Conservation (phyloP, 805 yeast species). For the Candida maesae region DNA sequence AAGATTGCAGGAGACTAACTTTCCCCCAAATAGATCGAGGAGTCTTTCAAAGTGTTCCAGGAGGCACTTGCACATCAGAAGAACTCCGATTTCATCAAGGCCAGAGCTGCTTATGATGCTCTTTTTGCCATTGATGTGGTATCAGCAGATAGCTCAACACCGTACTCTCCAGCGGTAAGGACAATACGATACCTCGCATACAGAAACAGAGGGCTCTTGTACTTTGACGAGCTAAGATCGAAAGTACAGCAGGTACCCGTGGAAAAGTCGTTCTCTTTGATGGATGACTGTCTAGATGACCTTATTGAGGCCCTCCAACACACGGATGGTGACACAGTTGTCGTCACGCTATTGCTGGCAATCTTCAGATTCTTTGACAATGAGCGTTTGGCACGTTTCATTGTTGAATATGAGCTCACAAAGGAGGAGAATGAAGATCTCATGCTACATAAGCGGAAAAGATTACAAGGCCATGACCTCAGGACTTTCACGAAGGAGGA, state of each 20-base stretch:
- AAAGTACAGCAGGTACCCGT: constrained; percentile 11
- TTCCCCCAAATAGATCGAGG: constrained; percentile 47
- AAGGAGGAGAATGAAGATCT: constrained; percentile 42
- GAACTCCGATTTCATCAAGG: constrained; percentile 39
- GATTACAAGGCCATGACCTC: constrained; percentile 14
- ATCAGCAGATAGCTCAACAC: constrained; percentile 37
- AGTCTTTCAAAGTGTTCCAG: constrained; percentile 74
- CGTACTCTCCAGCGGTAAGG: constrained; percentile 62
- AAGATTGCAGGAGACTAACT: too few species aligned
- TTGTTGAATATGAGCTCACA: constrained; percentile 56
- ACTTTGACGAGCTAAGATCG: constrained; percentile 37
- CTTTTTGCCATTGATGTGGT: constrained; percentile 70
- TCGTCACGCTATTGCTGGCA: constrained; percentile 47
- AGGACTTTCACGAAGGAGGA: constrained; percentile 14
- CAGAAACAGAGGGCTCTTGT: constrained; percentile 77
- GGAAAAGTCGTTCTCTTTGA: constrained; percentile 9
- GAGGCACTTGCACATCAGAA: constrained; percentile 64
- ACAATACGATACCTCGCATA: constrained; percentile 71
- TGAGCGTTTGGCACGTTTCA: constrained; percentile 46
- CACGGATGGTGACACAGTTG: constrained; percentile 60
- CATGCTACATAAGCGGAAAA: constrained; percentile 20
- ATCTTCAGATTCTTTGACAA: constrained; percentile 48
- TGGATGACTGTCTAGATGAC: constrained; percentile 48
- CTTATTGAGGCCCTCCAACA: constrained; percentile 60
- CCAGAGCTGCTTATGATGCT: constrained; percentile 54